Evolutionary conservation across 345 rosid species (phyloP).

Genomic region (Lumnitzera racemosa): DNA sequence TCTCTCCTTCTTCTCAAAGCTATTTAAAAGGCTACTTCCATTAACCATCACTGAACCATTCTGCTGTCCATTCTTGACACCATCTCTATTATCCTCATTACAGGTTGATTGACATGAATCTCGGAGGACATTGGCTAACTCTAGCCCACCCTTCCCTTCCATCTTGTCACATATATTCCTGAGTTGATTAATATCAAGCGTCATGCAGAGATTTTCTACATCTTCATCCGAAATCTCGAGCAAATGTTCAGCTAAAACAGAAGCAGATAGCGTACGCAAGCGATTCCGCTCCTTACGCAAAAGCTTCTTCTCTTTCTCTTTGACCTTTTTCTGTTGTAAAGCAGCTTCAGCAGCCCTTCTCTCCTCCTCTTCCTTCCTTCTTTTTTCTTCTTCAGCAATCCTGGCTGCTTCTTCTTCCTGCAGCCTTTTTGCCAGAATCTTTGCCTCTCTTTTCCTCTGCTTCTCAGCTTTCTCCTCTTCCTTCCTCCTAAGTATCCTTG

Average conservation of each 20-base stretch:
- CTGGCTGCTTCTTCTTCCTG: slow-evolving; percentile 86
- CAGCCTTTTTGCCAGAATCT: slow-evolving; percentile 68
- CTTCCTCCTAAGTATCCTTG: slow-evolving; percentile 71
- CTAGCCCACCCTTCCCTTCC: slow-evolving; percentile 54
- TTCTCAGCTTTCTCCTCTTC: slow-evolving; percentile 85
- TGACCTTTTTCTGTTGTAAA: slow-evolving; percentile 65
- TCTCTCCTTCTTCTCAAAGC: slow-evolving; percentile 54
- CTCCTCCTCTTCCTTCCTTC: slow-evolving; percentile 67
- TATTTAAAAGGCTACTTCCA: slow-evolving; percentile 34
- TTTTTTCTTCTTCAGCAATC: slow-evolving; percentile 80
- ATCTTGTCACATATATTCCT: slow-evolving; percentile 67
- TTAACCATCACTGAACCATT: slow-evolving; percentile 45
- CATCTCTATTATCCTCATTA: slow-evolving; percentile 34
- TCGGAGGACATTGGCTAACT: slow-evolving; percentile 51
- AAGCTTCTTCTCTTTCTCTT: slow-evolving; percentile 94
- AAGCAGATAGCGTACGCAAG: slow-evolving; percentile 69
- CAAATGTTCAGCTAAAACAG: slow-evolving; percentile 44
- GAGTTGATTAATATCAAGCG: slow-evolving; percentile 58
- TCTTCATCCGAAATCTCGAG: slow-evolving; percentile 55
- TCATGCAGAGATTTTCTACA: slow-evolving; percentile 77
- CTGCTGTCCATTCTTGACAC: slow-evolving; percentile 28
- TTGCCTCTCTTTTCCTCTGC: slow-evolving; percentile 83
- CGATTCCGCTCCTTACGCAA: slow-evolving; percentile 82
- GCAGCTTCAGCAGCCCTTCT: slow-evolving; percentile 79
- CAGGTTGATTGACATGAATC: slow-evolving; percentile 34